Evolutionary conservation across 257 asterid species (phyloP), one percentile per base, ranked within the genome.

Genomic region (Leonotis leonurus): DNA sequence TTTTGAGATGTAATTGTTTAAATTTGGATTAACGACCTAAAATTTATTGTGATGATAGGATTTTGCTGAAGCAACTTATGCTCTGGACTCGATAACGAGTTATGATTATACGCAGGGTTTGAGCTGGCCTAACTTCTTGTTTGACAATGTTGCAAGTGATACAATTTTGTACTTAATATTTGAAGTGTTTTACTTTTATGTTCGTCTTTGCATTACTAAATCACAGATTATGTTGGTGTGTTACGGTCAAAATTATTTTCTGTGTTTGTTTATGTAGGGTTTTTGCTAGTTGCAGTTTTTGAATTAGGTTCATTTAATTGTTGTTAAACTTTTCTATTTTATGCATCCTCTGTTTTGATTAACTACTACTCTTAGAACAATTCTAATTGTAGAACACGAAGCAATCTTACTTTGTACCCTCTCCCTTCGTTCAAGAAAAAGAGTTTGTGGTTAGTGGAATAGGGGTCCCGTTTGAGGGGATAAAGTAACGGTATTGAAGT

Each of bases 41-140:
- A 67, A 43, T 72, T 64, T 67, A 36, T 59, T 43, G 25, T 4
- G 40, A 20, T 57, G 56, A 60, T 52, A 1, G 25, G 25, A 26
- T 49, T 35, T 46, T 36, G 68, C 52, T 56, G 36, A 39, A 56
- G 36, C 54, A 25, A 25, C 41, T 66, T 46, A 3, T 26, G 50
- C 12, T 48, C 49, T 20, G 6, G 35, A 41, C 8, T 50, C 13
- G n/a, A 20, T 43, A 13, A 33, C 62, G 69, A 61, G 43, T 16
- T 37, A 26, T 27, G 41, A 14, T 48, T 16, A 26, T 3, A 51
- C 7, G 7, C 20, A 17, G 56, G 43, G 29, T 45, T 22, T 6
- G 52, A 44, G 18, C 3, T 32, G 40, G 27, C 53, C n/a, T n/a
- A n/a, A n/a, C n/a, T n/a, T n/a, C n/a, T n/a, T n/a, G n/a, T n/a